Conservation (phyloP, 1,284 basidiomycete species). For the Melampsora americana region DNA sequence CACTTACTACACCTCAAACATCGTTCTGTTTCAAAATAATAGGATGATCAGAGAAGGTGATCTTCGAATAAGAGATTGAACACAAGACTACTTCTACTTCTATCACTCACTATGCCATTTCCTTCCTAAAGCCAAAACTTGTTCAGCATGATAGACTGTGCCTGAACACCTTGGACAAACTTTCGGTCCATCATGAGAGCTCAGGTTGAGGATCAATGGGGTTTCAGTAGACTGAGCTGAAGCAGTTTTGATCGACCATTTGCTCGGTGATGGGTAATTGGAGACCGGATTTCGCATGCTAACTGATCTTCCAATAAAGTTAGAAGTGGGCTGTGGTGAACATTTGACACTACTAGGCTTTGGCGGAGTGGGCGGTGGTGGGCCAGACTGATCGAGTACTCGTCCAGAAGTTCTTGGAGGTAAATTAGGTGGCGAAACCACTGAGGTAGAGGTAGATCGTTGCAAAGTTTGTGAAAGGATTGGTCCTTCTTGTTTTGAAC, state of each 20-base stretch:
- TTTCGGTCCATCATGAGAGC: conserved; percentile 13
- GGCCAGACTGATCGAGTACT: neutral
- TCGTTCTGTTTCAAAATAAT: conserved; percentile 8
- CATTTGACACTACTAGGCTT: too few relatives aligned
- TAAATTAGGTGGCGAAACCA: conserved; percentile 8
- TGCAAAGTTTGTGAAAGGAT: neutral
- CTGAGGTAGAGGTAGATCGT: neutral
- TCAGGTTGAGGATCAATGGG: too few relatives aligned
- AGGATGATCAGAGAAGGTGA: neutral
- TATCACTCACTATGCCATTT: conserved; percentile 33
- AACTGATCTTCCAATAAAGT: too few relatives aligned
- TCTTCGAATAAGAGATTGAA: neutral
- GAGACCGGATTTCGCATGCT: too few relatives aligned
- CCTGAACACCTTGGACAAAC: conserved; percentile 17
- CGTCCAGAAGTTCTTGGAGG: neutral
- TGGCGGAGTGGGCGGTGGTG: neutral
- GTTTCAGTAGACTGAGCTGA: too few relatives aligned
- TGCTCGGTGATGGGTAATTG: too few relatives aligned
- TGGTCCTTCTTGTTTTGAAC: neutral
- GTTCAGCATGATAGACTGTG: conserved; percentile 37
- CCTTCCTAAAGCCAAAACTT: conserved; percentile 32
- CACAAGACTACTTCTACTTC: neutral
- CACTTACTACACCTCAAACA: conserved; percentile 27
- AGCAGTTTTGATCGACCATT: too few relatives aligned
- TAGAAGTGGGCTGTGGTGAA: too few relatives aligned